These are phyloP conservation scores for Protea cynaroides DNA, from an alignment of 164 flowering plant genomes.

Conservation along the genomic window DNA sequence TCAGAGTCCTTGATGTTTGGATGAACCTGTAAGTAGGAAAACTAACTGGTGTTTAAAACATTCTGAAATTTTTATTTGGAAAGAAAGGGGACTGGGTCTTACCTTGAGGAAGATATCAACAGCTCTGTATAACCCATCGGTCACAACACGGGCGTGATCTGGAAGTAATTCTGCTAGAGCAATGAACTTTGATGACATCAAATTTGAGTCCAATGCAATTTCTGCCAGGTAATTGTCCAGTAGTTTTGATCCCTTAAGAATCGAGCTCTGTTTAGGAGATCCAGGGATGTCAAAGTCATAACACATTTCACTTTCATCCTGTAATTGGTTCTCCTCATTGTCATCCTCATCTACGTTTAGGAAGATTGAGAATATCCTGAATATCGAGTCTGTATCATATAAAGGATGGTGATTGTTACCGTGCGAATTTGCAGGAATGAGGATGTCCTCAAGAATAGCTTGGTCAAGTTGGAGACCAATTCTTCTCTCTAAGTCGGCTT, in stretches of 20 bases:
- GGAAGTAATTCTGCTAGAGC: constrained; percentile 79
- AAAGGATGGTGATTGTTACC: constrained; percentile 49
- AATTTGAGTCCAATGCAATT: constrained; percentile 65
- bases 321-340: constrained; percentile 49
- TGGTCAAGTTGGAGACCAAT: constrained; percentile 92
- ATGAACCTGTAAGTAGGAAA: constrained; percentile 57
- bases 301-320: constrained; percentile 65
- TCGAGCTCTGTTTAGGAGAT: constrained; percentile 78
- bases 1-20: constrained; percentile 81
- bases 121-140: constrained; percentile 76
- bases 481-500: constrained; percentile 79
- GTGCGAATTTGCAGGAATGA: constrained; percentile 60
- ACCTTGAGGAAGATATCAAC: constrained; percentile 74
- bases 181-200: constrained; percentile 59
- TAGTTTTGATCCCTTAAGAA: constrained; percentile 69
- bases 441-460: constrained; percentile 93
- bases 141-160: constrained; percentile 71
- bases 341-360: constrained; percentile 86
- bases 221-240: constrained; percentile 80
- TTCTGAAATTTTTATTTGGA: background rate
- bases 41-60: background rate
- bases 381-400: constrained; percentile 69
- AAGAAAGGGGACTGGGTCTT: background rate
- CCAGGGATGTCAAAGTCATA: constrained; percentile 71
- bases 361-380: constrained; percentile 83